Conservation (phyloP, 306 rosid species). For the Casuarina cunninghamiana region DNA sequence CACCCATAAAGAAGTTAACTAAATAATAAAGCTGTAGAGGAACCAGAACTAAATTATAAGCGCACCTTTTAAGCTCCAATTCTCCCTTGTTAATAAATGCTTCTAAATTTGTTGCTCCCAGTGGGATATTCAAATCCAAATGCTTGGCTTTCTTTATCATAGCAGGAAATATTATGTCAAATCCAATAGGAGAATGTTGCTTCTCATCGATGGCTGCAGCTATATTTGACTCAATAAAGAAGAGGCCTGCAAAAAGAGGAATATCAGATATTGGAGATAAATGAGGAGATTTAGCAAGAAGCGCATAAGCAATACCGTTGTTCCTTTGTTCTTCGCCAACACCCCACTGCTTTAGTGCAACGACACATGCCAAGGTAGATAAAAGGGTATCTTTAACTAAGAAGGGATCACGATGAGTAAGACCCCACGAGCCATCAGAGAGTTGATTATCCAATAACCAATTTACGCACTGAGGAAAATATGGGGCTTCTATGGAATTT, state of each 20-base stretch:
- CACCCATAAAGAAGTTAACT: neutral
- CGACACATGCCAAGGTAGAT: constrained; percentile 66
- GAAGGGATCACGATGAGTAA: constrained; percentile 42
- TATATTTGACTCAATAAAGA: constrained; percentile 64
- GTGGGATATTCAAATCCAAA: constrained; percentile 53
- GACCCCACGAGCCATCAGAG: constrained; percentile 83
- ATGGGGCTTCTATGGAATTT: constrained; percentile 46
- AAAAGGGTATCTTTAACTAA: constrained; percentile 65
- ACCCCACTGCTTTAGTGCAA: constrained; percentile 73
- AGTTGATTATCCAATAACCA: constrained; percentile 80
- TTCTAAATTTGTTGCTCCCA: constrained; percentile 42
- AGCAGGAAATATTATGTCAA: constrained; percentile 64
- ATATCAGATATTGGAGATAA: constrained; percentile 14
- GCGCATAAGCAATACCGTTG: constrained; percentile 43
- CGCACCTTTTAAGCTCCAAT: constrained; percentile 56
- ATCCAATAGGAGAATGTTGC: constrained; percentile 70
- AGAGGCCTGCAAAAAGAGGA: constrained; percentile 56
- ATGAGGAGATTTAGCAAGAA: constrained; percentile 7
- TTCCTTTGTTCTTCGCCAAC: constrained; percentile 60
- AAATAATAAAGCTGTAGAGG: neutral
- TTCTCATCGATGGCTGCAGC: constrained; percentile 61
- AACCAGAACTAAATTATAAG: constrained; percentile 3
- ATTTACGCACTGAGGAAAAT: constrained; percentile 69
- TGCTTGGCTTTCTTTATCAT: constrained; percentile 56
- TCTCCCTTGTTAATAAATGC: constrained; percentile 57